Evolutionary conservation across 2,329 filamentous ascomycete species (phyloP).

Genomic region (Ilyonectria sp.): DNA sequence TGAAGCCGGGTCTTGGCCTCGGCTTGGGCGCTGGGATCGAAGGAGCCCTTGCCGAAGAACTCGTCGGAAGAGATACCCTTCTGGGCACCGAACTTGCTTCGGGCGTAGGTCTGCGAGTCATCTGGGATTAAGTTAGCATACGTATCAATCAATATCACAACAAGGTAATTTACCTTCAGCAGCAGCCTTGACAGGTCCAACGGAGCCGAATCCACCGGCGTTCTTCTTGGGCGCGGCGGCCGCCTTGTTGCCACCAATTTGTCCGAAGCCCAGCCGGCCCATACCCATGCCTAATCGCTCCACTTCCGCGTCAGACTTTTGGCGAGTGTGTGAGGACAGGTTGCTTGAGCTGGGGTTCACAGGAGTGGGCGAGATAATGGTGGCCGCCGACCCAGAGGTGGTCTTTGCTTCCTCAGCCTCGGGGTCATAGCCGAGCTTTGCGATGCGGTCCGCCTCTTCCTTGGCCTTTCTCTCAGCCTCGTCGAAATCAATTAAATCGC

Average conservation of each 20-base stretch:
- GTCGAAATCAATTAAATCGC: constrained; percentile 92
- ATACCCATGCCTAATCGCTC: constrained; percentile 94
- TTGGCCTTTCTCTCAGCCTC: constrained; percentile 97
- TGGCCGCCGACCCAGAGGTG: constrained; percentile 68
- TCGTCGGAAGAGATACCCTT: constrained; percentile 99
- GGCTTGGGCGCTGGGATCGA: constrained; percentile 83
- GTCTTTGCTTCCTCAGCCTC: constrained; percentile 79
- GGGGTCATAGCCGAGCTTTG: constrained; percentile 94
- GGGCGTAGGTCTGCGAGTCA: constrained; percentile 87
- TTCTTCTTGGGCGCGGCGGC: constrained; percentile 76
- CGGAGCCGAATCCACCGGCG: constrained; percentile 88
- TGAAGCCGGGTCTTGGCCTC: constrained; percentile 91
- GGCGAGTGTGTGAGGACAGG: constrained; percentile 68
- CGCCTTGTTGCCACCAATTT: constrained; percentile 77
- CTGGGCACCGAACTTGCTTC: constrained; percentile 89
- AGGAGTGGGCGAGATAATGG: constrained; percentile 81
- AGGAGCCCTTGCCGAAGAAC: constrained; percentile 94
- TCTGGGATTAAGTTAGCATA: constrained; percentile 57
- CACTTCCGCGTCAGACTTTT: constrained; percentile 82
- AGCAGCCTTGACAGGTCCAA: constrained; percentile 80
- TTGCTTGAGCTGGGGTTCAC: constrained; percentile 75
- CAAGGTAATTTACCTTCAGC: constrained; percentile 71
- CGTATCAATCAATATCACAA: neutral
- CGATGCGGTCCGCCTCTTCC: constrained; percentile 96
- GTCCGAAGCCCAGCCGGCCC: constrained; percentile 87